These are phyloP conservation scores for Phaffia rhodozyma DNA, from an alignment of 1,284 basidiomycete genomes.

Conservation along the genomic window DNA sequence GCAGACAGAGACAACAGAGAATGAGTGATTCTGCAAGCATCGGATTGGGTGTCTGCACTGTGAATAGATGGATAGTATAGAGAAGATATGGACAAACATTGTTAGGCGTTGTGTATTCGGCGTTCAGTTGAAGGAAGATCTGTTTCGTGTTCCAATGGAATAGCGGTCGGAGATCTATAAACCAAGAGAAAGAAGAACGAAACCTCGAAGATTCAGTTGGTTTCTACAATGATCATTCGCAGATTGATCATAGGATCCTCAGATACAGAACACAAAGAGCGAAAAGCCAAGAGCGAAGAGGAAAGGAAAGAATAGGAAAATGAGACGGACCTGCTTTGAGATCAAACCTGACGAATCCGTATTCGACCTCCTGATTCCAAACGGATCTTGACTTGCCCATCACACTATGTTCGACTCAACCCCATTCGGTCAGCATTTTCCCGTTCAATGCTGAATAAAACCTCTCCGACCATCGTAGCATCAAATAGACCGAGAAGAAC, in stretches of 20 bases:
- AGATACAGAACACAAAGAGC: neutral
- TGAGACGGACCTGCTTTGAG: constrained; percentile 24
- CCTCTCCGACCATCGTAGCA: neutral
- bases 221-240: neutral
- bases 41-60: neutral
- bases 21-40: neutral
- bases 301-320: neutral
- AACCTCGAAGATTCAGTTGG: neutral
- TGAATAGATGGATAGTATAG: neutral
- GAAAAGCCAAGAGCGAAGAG: neutral
- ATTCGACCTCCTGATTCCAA: constrained; percentile 31
- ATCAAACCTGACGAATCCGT: constrained; percentile 34
- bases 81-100: constrained; percentile 15
- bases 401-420: neutral
- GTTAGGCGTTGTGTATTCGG: constrained; percentile 25
- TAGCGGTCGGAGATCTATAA: constrained; percentile 31
- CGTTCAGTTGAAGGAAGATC: constrained; percentile 36
- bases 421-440: too few relatives aligned
- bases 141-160: constrained; percentile 39
- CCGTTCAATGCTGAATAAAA: neutral
- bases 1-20: neutral
- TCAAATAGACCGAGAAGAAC: neutral
- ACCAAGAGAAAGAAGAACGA: neutral
- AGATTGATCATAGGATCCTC: neutral
- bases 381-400: constrained; percentile 3